Conservation (phyloP, 2,329 filamentous ascomycete species). For the Talaromyces pinophilus region DNA sequence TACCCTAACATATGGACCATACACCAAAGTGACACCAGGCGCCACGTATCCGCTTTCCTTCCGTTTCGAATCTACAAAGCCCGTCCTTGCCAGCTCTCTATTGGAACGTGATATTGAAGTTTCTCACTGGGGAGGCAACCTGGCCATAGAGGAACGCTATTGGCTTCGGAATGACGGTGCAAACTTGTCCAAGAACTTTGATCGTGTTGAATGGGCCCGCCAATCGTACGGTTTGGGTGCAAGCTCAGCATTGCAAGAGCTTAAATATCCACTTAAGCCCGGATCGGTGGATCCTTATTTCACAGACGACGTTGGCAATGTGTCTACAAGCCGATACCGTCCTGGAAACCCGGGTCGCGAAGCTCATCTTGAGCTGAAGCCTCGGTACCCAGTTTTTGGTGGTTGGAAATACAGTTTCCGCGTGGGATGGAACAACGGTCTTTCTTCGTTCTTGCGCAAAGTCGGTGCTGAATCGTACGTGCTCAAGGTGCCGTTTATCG, state of each 20-base stretch:
- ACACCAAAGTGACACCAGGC: constrained; percentile 75
- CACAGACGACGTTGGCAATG: constrained; percentile 93
- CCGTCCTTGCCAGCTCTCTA: constrained; percentile 73
- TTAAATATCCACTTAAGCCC: constrained; percentile 75
- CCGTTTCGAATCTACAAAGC: constrained; percentile 94
- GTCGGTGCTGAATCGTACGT: constrained; percentile 69
- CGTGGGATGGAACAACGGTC: constrained; percentile 90
- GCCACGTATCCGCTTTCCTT: constrained; percentile 71
- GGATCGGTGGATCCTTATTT: constrained; percentile 90
- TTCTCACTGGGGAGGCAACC: constrained; percentile 96
- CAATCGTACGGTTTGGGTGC: constrained; percentile 68
- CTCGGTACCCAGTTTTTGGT: constrained; percentile 93
- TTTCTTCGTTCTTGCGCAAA: constrained; percentile 72
- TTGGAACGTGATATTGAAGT: constrained; percentile 92
- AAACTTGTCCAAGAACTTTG: constrained; percentile 71
- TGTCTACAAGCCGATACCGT: constrained; percentile 88
- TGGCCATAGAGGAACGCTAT: constrained; percentile 93
- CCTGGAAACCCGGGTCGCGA: constrained; percentile 67
- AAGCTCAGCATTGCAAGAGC: constrained; percentile 75
- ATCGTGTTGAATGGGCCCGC: constrained; percentile 73
- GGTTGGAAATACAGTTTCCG: constrained; percentile 98
- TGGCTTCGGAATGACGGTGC: constrained; percentile 85
- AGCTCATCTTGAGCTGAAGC: constrained; percentile 85
- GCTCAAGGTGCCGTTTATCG: constrained; percentile 87
- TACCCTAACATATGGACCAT: constrained; percentile 88